A percentile compares a stretch with the other conserved stretches of the same genome.
phyloP scores from a whole-genome alignment of 441 rosid genomes.

The Arabidopsis hybrid region DNA sequence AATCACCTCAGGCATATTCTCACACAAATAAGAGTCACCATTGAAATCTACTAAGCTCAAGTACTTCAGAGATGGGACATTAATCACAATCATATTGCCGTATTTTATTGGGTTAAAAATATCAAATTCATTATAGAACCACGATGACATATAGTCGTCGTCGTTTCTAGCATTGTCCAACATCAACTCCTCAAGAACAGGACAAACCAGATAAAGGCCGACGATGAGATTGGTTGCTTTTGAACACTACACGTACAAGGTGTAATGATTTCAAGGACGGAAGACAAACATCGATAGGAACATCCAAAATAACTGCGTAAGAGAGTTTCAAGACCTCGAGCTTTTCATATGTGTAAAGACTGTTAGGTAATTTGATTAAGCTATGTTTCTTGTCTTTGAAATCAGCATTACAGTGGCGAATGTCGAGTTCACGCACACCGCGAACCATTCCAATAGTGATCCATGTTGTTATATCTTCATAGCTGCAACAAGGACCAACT shows the following conservation, averaged over 20 bases:
- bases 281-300: neutral
- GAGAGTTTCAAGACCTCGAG: conserved; percentile 23
- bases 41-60: neutral
- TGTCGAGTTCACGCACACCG: neutral
- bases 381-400: neutral
- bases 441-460: conserved; percentile 4
- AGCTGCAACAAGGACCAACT: neutral
- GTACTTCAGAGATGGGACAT: neutral
- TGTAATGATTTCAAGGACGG: conserved; percentile 14
- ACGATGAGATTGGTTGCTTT: neutral
- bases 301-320: neutral
- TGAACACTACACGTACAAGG: neutral
- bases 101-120: neutral
- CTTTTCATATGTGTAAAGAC: conserved; percentile 15
- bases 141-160: neutral
- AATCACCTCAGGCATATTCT: conserved; percentile 23
- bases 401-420: neutral
- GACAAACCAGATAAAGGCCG: conserved; percentile 11
- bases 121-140: conserved; percentile 23
- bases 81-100: neutral
- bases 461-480: conserved; percentile 7
- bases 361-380: conserved; percentile 7
- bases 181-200: conserved; percentile 25
- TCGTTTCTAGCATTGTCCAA: neutral
- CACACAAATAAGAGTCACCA: neutral